Evolutionary conservation across 2,329 filamentous ascomycete species (phyloP).

Genomic region (Neofusicoccum laricinum): DNA sequence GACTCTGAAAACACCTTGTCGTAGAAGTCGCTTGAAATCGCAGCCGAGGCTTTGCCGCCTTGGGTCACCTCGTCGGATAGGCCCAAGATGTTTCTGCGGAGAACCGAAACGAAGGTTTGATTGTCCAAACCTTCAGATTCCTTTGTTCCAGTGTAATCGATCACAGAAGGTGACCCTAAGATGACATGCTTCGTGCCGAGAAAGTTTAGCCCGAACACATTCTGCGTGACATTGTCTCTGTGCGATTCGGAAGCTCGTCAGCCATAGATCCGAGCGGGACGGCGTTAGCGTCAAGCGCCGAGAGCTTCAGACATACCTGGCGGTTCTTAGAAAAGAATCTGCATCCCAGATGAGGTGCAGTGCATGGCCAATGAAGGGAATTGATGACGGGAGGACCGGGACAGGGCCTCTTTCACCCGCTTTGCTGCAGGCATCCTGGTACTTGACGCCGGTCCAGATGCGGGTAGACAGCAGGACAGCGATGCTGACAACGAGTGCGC

Average conservation of each 20-base stretch:
- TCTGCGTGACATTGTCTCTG: constrained; percentile 11
- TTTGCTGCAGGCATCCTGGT: constrained; percentile 26
- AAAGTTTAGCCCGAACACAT: constrained; percentile 1
- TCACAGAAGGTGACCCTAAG: neutral
- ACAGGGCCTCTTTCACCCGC: constrained; percentile 38
- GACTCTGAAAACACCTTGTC: constrained; percentile 49
- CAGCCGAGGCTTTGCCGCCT: neutral
- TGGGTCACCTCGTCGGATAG: neutral
- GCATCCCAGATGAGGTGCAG: constrained; percentile 48
- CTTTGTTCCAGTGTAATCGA: neutral
- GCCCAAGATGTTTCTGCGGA: constrained; percentile 9
- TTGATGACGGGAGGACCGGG: constrained; percentile 57
- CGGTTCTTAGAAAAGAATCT: constrained; percentile 42
- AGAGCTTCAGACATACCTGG: constrained; percentile 33
- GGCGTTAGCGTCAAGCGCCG: neutral
- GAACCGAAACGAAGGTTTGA: neutral
- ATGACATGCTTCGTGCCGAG: constrained; percentile 19
- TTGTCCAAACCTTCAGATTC: neutral
- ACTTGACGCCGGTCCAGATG: constrained; percentile 23
- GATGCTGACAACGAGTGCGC: constrained; percentile 4
- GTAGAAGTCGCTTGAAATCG: constrained; percentile 25
- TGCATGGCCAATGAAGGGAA: constrained; percentile 57
- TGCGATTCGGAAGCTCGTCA: constrained; percentile 9
- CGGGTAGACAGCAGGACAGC: constrained; percentile 26
- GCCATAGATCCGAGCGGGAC: constrained; percentile 15